A percentile compares a stretch with the other conserved stretches of the same genome.
Conservation (phyloP, 1,284 basidiomycete genomes). For the Cryptococcus hybrid region DNA sequence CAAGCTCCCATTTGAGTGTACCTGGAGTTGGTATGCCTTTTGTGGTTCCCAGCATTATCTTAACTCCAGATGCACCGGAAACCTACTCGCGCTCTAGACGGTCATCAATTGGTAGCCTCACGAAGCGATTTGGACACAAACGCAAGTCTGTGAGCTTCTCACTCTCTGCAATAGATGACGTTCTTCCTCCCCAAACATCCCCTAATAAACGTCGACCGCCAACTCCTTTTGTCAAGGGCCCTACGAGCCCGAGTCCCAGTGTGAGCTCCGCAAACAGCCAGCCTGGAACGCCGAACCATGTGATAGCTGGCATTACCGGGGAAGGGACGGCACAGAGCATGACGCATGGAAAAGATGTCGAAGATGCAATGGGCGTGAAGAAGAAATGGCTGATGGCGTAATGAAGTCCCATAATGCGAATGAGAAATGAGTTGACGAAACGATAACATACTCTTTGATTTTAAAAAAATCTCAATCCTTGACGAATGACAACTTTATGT, state of each 20-base stretch:
- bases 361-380: constrained; percentile 32
- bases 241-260: constrained; percentile 4
- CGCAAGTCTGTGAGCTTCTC: constrained; percentile 36
- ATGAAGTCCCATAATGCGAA: neutral
- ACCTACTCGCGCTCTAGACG: neutral
- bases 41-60: constrained; percentile 18
- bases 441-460: constrained; percentile 1
- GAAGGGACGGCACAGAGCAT: neutral
- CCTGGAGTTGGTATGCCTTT: neutral
- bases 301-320: neutral
- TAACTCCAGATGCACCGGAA: constrained; percentile 3
- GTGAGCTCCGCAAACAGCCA: constrained; percentile 3
- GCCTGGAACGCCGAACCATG: neutral
- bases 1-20: constrained; percentile 1
- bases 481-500: too few relatives aligned
- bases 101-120: neutral
- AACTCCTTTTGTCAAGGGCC: constrained; percentile 28
- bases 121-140: constrained; percentile 14
- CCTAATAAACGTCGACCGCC: constrained; percentile 22
- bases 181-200: constrained; percentile 6
- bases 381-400: constrained; percentile 32
- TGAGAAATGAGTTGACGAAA: neutral
- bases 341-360: constrained; percentile 15
- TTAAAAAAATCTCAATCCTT: too few relatives aligned
- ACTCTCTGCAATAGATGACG: constrained; percentile 27